Evolutionary conservation across 306 rosid genomes (phyloP).

Genomic region (Casuarina glauca): DNA sequence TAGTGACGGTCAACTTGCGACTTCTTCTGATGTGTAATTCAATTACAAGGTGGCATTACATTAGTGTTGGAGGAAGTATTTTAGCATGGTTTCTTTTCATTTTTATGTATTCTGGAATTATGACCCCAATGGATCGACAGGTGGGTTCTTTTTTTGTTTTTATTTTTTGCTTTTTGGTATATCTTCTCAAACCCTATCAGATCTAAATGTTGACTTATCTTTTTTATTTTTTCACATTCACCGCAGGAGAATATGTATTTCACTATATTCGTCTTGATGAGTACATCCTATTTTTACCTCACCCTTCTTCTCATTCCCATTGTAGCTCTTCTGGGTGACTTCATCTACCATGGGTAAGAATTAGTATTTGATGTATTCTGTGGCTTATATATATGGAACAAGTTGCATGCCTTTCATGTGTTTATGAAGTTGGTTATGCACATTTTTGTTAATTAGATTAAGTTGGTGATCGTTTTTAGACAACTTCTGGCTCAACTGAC

Average conservation of each 20-base stretch:
- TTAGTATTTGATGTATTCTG: conserved; percentile 5
- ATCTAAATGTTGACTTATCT: conserved; percentile 10
- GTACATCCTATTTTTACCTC: conserved; percentile 78
- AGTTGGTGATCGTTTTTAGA: conserved; percentile 5
- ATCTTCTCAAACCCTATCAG: conserved; percentile 1
- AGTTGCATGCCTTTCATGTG: not conserved
- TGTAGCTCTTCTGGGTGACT: conserved; percentile 84
- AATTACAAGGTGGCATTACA: conserved; percentile 86
- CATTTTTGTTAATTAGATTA: conserved; percentile 7
- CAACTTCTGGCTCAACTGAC: not conserved
- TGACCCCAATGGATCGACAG: conserved; percentile 66
- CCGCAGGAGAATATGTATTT: conserved; percentile 86
- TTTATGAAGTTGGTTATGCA: conserved; percentile 7
- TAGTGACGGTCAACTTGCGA: conserved; percentile 83
- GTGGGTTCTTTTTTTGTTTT: conserved; percentile 37
- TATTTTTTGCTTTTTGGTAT: not conserved
- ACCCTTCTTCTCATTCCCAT: conserved; percentile 75
- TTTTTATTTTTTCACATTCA: conserved; percentile 18
- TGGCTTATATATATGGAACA: not conserved
- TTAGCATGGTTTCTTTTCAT: conserved; percentile 82
- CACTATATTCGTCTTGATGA: conserved; percentile 85
- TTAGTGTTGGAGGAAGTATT: conserved; percentile 94
- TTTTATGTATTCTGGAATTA: conserved; percentile 68
- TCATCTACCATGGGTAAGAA: conserved; percentile 84
- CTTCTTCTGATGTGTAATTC: conserved; percentile 85